Evolutionary conservation across 768 basidiomycete species (phyloP), one percentile per base, ranked within the genome.

Genomic region (Steccherinum ochraceum): DNA sequence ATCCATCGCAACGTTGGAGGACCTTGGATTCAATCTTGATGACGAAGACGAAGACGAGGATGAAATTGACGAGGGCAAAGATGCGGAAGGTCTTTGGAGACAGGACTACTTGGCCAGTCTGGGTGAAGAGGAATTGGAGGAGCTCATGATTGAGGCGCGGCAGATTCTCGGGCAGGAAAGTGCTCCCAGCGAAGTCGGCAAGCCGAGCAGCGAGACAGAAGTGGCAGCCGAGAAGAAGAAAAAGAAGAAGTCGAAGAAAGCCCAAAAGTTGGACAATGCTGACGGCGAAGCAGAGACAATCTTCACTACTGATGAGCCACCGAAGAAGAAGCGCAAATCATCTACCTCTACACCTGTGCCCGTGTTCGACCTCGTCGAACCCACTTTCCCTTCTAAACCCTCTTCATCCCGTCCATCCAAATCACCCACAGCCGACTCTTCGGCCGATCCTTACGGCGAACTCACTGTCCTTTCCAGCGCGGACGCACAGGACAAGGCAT

Each of bases 401-500:
- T 24, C 21, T 12, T 56, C 58, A 20, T 73, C 74, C 3, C 72
- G 68, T 30, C 40, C 65, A 24, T 42, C 55, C 4, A 20, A 58
- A 16, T 59, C 54, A 40, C 46, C 53, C 20, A 46, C 58, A 3
- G 51, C 66, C 25, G 58, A 52, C 44, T 55, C 61, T 11, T 55
- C 58, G 19, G 49, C 64, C 25, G 66, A 86, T 58, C 74, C 79
- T 2, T 91, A 79, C 57, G 90, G 93, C 48, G 96, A 98, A 61
- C 74, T 81, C 3, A 79, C 78, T 1, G 65, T 77, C 13, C 76
- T 98, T 16, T 75, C 79, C 51, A 69, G 77, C 26, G 80, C 80
- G 10, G 95, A 97, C 57, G 78, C 84, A 19, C 77, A 76, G 4
- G 95, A 97, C 71, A 96, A 96, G 65, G 78, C 73, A 18, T 83